These are phyloP conservation scores for Chaetothyriales sp. DNA, from an alignment of 2,329 filamentous ascomycete species.

Conservation along the genomic window DNA sequence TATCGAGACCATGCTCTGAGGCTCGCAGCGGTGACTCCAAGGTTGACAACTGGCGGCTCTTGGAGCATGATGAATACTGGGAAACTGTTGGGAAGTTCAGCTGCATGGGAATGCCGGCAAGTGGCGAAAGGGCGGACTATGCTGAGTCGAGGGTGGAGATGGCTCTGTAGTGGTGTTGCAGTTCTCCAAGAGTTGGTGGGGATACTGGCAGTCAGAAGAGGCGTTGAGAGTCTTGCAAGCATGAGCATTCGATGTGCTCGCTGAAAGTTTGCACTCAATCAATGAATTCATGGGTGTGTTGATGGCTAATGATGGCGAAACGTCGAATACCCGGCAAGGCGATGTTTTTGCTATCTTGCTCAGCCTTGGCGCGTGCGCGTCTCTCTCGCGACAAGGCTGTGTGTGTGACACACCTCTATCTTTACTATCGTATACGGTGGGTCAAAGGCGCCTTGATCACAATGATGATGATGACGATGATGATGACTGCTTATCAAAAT, in stretches of 20 bases:
- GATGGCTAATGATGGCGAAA: not conserved
- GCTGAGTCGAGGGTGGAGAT: not conserved
- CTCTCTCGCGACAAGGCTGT: not conserved
- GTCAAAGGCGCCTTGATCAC: too few species aligned
- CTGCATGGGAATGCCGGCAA: slow-evolving; percentile 38
- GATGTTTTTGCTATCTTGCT: not conserved
- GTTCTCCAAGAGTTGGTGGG: not conserved
- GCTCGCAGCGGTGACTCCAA: slow-evolving; percentile 45
- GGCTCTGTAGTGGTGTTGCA: not conserved
- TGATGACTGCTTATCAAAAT: not conserved
- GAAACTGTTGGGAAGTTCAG: slow-evolving; percentile 67
- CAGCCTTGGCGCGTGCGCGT: not conserved
- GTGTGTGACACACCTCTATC: not conserved
- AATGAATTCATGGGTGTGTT: not conserved
- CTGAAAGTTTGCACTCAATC: not conserved
- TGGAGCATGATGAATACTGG: slow-evolving; percentile 54
- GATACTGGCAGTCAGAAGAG: not conserved
- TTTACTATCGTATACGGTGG: not conserved
- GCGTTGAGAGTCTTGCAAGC: not conserved
- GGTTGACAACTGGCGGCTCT: slow-evolving; percentile 20
- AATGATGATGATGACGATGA: not conserved
- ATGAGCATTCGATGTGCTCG: not conserved
- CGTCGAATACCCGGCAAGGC: not conserved
- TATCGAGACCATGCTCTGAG: slow-evolving; percentile 42
- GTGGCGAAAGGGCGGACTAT: not conserved